phyloP scores from a whole-genome alignment of 352 stramenopile genomes.

The Globisporangium solare region DNA sequence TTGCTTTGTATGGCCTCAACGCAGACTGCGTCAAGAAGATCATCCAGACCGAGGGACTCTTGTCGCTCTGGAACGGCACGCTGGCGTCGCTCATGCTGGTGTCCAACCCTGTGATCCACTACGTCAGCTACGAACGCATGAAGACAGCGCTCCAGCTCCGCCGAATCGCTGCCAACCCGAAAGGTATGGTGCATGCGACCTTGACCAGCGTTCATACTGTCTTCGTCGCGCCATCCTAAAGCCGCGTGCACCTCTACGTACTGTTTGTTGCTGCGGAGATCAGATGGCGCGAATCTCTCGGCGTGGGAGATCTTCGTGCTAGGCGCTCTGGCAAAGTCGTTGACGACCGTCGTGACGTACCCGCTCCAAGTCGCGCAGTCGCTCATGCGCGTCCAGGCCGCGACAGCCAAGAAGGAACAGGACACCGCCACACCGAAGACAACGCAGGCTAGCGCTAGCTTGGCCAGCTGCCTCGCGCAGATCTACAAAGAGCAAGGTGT shows the following conservation, averaged over 20 bases:
- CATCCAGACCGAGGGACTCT: slow-evolving; percentile 64
- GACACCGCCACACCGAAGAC: neutral
- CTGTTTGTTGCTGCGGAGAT: neutral
- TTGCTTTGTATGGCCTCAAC: neutral
- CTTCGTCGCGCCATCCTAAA: too few relatives aligned
- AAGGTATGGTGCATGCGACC: neutral
- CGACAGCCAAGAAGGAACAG: slow-evolving; percentile 10
- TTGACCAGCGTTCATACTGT: too few relatives aligned
- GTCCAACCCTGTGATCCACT: slow-evolving; percentile 95
- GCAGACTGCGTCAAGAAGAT: slow-evolving; percentile 53
- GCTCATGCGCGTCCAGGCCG: slow-evolving; percentile 74
- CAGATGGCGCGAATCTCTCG: slow-evolving; percentile 31
- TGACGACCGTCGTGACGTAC: slow-evolving; percentile 93
- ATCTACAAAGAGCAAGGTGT: slow-evolving; percentile 68
- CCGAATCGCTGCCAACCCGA: slow-evolving; percentile 13
- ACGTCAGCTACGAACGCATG: slow-evolving; percentile 93
- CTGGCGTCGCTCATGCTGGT: slow-evolving; percentile 90
- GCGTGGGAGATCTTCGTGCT: slow-evolving; percentile 89
- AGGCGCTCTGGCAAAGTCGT: slow-evolving; percentile 88
- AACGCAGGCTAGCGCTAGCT: slow-evolving; percentile 2
- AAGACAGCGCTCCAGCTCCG: slow-evolving; percentile 66
- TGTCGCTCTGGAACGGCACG: slow-evolving; percentile 91
- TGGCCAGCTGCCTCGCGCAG: slow-evolving; percentile 43
- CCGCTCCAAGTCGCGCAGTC: slow-evolving; percentile 93
- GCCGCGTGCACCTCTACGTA: too few relatives aligned